Base-by-base conservation (phyloP, 139 green algal species). In the Chlamydomonas incerta region DNA sequence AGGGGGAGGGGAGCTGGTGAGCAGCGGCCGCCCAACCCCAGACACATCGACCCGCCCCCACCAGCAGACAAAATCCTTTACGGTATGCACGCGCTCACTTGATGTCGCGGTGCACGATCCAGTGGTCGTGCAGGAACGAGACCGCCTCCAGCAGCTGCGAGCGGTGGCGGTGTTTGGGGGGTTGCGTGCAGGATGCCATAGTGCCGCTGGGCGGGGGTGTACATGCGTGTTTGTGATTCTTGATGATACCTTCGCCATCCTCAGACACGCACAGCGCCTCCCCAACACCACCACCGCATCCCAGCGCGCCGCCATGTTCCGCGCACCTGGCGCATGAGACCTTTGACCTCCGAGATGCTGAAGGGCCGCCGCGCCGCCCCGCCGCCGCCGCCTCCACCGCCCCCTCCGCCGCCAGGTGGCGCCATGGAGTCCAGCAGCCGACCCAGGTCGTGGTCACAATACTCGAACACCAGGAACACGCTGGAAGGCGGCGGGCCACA, bases 401-500 rank as follows among this genome's bases (percentile, higher is more conserved):
- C 18, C 15, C 15, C 13, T 5, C 58, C 23, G 18, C 15, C 58
- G 18, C 58, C 26, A 2, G 26, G 26, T 20, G 65, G 55, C 14
- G 77, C 62, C 87, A 95, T 81, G 4, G 81, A 80, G 80, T 98
- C 95, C 34, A 98, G 74, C 71, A 98, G 83, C 13, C 89, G 85
- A 0, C 90, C 94, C 73, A 98, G 72, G 82, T 98, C 95, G 80
- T 97, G 94, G 29, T 95, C 89, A 75, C 90, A 95, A 85, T 95
- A 98, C 86, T 98, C 95, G 84, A 98, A 98, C 66, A 96, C 95
- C 62, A 98, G 88, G 87, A 98, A 98, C 23, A 98, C 89, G 50
- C 90, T 95, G 92, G n/a, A n/a, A n/a, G n/a, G n/a, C n/a, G n/a
- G n/a, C n/a, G n/a, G n/a, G n/a, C n/a, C n/a, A n/a, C n/a, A n/a